Conservation (phyloP, 257 asterid genomes). For the Capsicum pubescens region DNA sequence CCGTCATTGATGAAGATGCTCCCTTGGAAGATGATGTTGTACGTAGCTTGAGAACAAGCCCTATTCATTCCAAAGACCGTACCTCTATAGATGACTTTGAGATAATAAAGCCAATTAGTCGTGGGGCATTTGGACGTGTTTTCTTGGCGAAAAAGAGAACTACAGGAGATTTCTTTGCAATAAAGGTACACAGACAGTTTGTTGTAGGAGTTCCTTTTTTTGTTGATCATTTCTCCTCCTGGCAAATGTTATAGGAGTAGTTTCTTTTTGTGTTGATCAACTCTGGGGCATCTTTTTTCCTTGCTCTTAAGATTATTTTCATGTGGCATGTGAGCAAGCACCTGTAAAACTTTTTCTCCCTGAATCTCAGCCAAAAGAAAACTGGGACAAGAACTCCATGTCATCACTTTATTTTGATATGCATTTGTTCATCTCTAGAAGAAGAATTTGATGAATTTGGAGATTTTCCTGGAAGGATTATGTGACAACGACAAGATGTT, state of each 20-base stretch:
- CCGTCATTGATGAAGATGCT: constrained; percentile 96
- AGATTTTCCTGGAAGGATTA: not conserved
- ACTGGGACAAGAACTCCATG: not conserved
- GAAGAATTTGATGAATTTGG: constrained; percentile 20
- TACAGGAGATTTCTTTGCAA: constrained; percentile 95
- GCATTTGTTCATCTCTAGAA: not conserved
- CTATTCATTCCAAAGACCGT: constrained; percentile 87
- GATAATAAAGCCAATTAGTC: constrained; percentile 97
- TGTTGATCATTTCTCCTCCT: not conserved
- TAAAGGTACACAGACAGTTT: constrained; percentile 62
- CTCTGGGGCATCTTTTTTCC: not conserved
- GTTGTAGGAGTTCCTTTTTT: not conserved
- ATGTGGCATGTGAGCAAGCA: constrained; percentile 11
- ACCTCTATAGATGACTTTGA: constrained; percentile 98
- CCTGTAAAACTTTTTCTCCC: not conserved
- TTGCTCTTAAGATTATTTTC: constrained; percentile 2
- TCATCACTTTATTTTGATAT: not conserved
- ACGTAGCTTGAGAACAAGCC: constrained; percentile 97
- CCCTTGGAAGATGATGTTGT: constrained; percentile 96
- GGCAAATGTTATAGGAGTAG: not conserved
- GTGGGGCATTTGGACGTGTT: constrained; percentile 99
- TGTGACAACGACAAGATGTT: not conserved
- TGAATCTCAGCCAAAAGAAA: constrained; percentile 2
- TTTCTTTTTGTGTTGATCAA: not conserved
- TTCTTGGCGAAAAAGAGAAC: constrained; percentile 95